phyloP scores from a whole-genome alignment of 371 early-diverging fungal species.

The Haplosporangium sp. region DNA sequence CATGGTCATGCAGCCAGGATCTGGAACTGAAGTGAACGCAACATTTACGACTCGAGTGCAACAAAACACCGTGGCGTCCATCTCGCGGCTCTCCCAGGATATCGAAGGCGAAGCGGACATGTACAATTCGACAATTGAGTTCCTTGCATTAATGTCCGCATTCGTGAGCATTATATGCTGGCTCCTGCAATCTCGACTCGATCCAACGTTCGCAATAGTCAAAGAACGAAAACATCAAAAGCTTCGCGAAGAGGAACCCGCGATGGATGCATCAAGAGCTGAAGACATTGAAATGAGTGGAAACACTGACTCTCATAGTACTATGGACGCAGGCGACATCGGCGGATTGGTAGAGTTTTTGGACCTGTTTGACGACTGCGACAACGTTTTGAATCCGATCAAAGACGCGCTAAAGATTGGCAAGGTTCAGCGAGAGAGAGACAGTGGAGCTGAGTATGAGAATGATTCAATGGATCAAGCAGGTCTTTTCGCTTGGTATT shows the following conservation, averaged over 20 bases:
- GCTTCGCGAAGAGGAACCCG: too few species aligned
- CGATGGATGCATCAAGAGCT: too few species aligned
- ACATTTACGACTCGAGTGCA: too few species aligned
- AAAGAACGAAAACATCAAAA: too few species aligned
- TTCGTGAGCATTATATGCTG: conserved; percentile 51
- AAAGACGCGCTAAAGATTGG: conserved; percentile 20
- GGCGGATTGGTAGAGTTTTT: conserved; percentile 10
- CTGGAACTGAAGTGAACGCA: too few species aligned
- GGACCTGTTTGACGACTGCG: conserved; percentile 28
- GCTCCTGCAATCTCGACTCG: conserved; percentile 28
- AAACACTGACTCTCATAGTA: neutral
- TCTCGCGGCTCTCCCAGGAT: too few species aligned
- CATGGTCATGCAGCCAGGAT: too few species aligned
- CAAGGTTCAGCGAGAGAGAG: neutral
- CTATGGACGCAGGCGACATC: neutral
- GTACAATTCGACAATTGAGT: conserved; percentile 40
- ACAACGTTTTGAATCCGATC: conserved; percentile 44
- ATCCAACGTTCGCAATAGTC: too few species aligned
- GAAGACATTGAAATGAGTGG: conserved; percentile 2
- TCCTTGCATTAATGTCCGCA: conserved; percentile 43
- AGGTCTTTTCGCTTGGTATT: conserved; percentile 48
- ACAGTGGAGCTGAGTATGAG: neutral
- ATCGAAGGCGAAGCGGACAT: conserved; percentile 11
- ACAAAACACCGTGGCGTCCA: too few species aligned
- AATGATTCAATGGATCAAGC: conserved; percentile 17